Evolutionary conservation across 1,139 yeast species (phyloP), one percentile per base, ranked within the genome.

Genomic region (Debaryomycetaceae sp.): DNA sequence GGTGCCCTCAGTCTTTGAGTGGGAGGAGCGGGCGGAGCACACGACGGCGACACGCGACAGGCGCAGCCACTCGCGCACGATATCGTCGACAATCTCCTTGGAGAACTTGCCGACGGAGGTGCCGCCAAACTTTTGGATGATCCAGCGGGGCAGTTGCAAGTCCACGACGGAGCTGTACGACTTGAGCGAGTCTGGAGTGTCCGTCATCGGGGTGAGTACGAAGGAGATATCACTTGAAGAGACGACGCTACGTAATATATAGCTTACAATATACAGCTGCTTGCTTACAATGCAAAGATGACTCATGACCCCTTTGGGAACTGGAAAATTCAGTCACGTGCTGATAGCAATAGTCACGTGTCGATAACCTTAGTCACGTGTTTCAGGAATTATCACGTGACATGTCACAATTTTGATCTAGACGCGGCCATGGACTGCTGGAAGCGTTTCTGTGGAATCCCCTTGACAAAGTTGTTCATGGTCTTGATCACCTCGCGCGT

Each of bases 51-150:
- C 95, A 32, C 79, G 67, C 44, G 72, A 69, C 24, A 7, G 24
- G 27, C 66, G 49, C 23, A 76, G 62, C 48, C 76, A 82, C 21
- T 63, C 73, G 46, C 74, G 73, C 32, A 86, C 81, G 30, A 90
- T 85, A 40, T 85, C 83, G 38, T 80, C 80, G 13, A 86, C 87
- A 31, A 90, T 90, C 39, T 77, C 71, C 31, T 68, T 73, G 5
- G 96, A 83, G 52, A 87, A 87, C 51, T 90, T 90, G 19, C 98
- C 98, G 23, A 90, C 95, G 26, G 93, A 78, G n/a, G 98, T 90
- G 30, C 98, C 98, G 25, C 98, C 98, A 46, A 83, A 90, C 55
- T 90, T 90, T 53, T 90, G 98, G 6, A 90, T 81, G 15, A 90
- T 59, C 96, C 97, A 87, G 13, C 75, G 75, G 14, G 37, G 36